Evolutionary conservation across 805 yeast species (phyloP).

Genomic region (Candida hispaniensis): DNA sequence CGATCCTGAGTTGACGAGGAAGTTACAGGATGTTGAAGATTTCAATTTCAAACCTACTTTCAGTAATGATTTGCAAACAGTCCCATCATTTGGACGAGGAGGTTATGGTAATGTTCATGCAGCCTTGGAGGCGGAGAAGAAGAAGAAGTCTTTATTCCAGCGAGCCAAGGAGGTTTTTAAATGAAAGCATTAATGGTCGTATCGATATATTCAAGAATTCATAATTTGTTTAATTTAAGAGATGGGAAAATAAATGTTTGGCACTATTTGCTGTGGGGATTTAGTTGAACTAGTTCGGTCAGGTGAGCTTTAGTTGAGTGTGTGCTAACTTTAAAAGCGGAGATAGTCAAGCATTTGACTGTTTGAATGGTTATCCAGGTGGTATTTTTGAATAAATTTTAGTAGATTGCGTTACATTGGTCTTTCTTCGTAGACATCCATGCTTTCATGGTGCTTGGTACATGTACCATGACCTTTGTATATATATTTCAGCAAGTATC

Average conservation of each 20-base stretch:
- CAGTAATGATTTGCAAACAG: conserved; percentile 37
- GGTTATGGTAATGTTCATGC: conserved; percentile 51
- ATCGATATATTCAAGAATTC: conserved; percentile 21
- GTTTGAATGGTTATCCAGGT: too few relatives aligned
- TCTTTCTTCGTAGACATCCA: too few relatives aligned
- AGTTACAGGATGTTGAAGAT: conserved; percentile 55
- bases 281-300: conserved; percentile 2
- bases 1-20: conserved; percentile 43
- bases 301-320: conserved; percentile 5
- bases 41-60: conserved; percentile 24
- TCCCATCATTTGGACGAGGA: conserved; percentile 45
- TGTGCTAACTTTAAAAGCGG: conserved; percentile 2
- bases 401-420: too few relatives aligned
- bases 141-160: conserved; percentile 34
- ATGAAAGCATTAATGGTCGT: too few relatives aligned
- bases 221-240: background rate
- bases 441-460: too few relatives aligned
- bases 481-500: too few relatives aligned
- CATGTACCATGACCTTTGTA: too few relatives aligned
- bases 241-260: background rate
- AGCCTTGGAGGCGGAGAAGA: conserved; percentile 23
- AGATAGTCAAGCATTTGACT: conserved; percentile 14
- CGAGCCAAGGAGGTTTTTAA: conserved; percentile 39
- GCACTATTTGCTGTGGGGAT: background rate
- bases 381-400: too few relatives aligned